Conservation (phyloP, 2,329 filamentous ascomycete genomes). For the Lecanicillium sp. region DNA sequence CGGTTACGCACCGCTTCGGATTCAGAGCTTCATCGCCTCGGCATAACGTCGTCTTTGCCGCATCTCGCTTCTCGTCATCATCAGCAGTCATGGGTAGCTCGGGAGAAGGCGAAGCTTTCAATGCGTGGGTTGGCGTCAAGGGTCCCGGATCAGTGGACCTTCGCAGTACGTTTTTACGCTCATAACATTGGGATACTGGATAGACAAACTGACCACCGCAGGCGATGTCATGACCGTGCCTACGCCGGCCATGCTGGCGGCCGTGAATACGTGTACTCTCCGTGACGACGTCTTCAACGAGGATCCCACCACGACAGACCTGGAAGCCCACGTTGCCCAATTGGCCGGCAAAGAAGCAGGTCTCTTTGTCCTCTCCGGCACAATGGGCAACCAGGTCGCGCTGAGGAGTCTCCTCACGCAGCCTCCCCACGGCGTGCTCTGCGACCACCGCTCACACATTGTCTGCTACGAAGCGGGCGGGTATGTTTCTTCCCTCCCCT, state of each 20-base stretch:
- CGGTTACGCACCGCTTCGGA: too few species aligned
- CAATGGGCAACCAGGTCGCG: conserved; percentile 89
- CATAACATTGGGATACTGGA: neutral
- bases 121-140: conserved; percentile 29
- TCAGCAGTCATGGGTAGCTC: too few species aligned
- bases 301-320: conserved; percentile 67
- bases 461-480: conserved; percentile 59
- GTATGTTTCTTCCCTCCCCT: conserved; percentile 22
- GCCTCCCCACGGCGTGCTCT: conserved; percentile 74
- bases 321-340: conserved; percentile 67
- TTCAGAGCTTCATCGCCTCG: too few species aligned
- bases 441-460: conserved; percentile 74
- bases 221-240: conserved; percentile 61
- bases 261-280: conserved; percentile 66
- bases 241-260: conserved; percentile 71
- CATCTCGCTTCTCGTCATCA: too few species aligned
- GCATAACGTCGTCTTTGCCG: too few species aligned
- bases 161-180: conserved; percentile 23
- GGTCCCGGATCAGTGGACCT: conserved; percentile 31
- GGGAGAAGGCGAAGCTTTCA: too few species aligned
- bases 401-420: conserved; percentile 69
- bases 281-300: conserved; percentile 79
- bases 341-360: conserved; percentile 69
- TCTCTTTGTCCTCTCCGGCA: conserved; percentile 79
- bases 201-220: conserved; percentile 12